Conservation (phyloP, 257 asterid species). For the Cruciata laevipes region DNA sequence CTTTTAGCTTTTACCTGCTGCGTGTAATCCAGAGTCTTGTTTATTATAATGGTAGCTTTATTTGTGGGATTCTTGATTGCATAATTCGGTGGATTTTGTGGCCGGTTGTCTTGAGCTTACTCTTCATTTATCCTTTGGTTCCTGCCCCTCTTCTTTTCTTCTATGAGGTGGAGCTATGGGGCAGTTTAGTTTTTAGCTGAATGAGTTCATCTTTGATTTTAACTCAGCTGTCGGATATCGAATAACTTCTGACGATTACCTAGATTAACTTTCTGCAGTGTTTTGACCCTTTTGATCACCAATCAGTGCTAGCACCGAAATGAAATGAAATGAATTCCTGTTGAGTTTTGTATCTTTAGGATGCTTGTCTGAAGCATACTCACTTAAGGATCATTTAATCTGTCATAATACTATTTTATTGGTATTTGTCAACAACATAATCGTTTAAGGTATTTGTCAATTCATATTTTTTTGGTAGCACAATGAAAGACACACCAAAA, state of each 20-base stretch:
- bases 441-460: neutral
- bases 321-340: neutral
- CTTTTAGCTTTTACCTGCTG: too few relatives aligned
- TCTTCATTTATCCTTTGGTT: neutral
- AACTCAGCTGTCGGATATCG: too few relatives aligned
- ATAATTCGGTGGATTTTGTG: too few relatives aligned
- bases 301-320: too few relatives aligned
- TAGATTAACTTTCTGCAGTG: neutral
- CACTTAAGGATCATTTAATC: neutral
- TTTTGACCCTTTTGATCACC: neutral
- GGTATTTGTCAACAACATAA: neutral
- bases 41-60: too few relatives aligned
- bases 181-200: too few relatives aligned
- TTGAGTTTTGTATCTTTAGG: neutral
- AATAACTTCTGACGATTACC: neutral
- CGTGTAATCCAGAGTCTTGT: too few relatives aligned
- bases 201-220: too few relatives aligned
- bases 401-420: neutral
- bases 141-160: too few relatives aligned
- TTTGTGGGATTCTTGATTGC: too few relatives aligned
- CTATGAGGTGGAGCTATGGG: too few relatives aligned
- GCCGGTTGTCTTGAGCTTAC: neutral
- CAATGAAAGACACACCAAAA: neutral
- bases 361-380: neutral
- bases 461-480: neutral